Evolutionary conservation across 805 yeast genomes (phyloP), one percentile per base, ranked within the genome.

Genomic region (Hanseniaspora occidentalis): DNA sequence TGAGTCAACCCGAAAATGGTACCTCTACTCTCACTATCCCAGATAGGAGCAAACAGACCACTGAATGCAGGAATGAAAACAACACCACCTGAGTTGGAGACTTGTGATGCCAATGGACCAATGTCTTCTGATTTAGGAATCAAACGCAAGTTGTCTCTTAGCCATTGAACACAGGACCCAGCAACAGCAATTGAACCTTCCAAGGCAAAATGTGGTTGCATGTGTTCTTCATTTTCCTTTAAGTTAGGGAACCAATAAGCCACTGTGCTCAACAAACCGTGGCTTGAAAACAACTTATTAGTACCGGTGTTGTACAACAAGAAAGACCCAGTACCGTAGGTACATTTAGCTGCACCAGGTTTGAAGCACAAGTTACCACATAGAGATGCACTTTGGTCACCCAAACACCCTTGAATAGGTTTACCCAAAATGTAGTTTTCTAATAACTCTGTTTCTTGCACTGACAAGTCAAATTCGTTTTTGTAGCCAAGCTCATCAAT

Each of bases 131-230:
- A 83, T 43, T 75, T 73, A 50, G 76, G 77, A 50, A 88, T 83
- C 53, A 88, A 65, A 49, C 82, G 80, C 63, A 88, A 71, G 64
- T 86, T 86, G 62, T 88, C 95, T 56, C 95, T 71, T 50, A 89
- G 71, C 95, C 96, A 88, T 63, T 84, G 94, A 48, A 88, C 84
- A 50, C 82, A 83, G 8, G 94, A 78, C 23, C 97, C 96, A 18
- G 96, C 96, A 40, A 86, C 96, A 3, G 96, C 94, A 52, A 89
- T 84, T 6, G 96, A 85, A 39, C 97, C 97, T 63, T 88, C 97
- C 39, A 88, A 66, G 10, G 96, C 96, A 61, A 75, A 88, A 48
- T 81, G 85, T 5, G 96, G 94, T 50, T 70, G 59, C 44, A 64
- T 59, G 23, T 45, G 42, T 5, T 45, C 44, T 43, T 61, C 61